Evolutionary conservation across 2,329 filamentous ascomycete species (phyloP), one percentile per base, ranked within the genome.

Genomic region (Xylaria sp.): DNA sequence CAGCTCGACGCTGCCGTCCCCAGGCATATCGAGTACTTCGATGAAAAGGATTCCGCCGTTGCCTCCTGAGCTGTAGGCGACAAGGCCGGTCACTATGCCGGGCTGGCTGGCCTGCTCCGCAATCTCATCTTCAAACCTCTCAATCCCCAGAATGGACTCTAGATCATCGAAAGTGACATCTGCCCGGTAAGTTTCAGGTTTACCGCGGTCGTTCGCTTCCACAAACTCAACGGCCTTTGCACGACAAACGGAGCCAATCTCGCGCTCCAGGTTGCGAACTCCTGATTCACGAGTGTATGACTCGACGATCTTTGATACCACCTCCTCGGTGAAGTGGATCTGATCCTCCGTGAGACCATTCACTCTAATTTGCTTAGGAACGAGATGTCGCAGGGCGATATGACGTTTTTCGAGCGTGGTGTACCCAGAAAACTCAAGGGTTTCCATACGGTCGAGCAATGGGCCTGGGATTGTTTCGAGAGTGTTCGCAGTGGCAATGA

Each of bases 21-120:
- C 94, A 0, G 94, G 94, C 92, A 97, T 97, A 69, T 96, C 92
- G 9, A 93, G 91, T 41, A 97, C 91, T 74, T 99, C 94, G 65
- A 99, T 99, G 78, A 99, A 99, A 51, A 99, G 82, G 66, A 99
- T 99, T 69, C 90, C 92, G 59, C 94, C 94, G 71, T 97, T 93
- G 44, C 92, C 92, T 45, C 94, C 93, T 3, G 88, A 89, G 67
- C 88, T 91, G 76, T 97, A 99, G 7, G 94, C 94, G 16, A 99
- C 94, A 26, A 99, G 86, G 13, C 94, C 94, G 0, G 94, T 99
- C 37, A 99, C 93, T 52, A 99, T 90, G 52, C 94, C 94, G 1
- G 94, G 93, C 17, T 92, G 86, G 62, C 83, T 80, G 70, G 84
- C 85, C 68, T 90, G 91, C 71, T 96, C 93, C 11, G 94, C 91